Evolutionary conservation across 805 yeast species (phyloP).

Genomic region (Starmerella geochares): DNA sequence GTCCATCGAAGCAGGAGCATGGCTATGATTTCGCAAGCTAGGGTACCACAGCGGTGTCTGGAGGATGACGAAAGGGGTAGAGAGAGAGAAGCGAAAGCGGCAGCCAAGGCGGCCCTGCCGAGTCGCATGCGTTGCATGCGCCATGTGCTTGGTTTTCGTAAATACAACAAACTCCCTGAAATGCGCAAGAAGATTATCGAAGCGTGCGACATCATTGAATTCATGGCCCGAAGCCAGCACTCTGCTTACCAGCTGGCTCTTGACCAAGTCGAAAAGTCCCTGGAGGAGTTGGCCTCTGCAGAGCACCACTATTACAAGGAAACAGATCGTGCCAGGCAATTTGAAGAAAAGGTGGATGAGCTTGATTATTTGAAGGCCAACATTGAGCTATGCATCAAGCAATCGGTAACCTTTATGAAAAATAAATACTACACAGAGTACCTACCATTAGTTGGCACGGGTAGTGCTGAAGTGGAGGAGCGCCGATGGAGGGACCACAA

Average conservation of each 20-base stretch:
- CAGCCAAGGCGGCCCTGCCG: background rate
- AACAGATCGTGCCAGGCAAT: conserved; percentile 7
- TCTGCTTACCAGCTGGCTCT: conserved; percentile 1
- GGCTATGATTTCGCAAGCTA: background rate
- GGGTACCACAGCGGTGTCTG: background rate
- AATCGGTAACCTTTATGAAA: background rate
- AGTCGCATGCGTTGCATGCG: conserved; percentile 4
- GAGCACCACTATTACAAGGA: conserved; percentile 9
- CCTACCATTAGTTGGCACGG: background rate
- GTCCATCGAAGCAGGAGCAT: background rate
- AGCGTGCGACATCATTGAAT: background rate
- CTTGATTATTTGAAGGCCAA: conserved; percentile 14
- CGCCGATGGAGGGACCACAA: conserved; percentile 6
- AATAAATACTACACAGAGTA: conserved; percentile 2
- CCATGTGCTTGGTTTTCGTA: conserved; percentile 17
- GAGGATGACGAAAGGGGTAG: background rate
- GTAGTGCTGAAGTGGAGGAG: background rate
- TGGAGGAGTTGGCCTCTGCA: conserved; percentile 4
- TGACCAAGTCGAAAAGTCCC: conserved; percentile 7
- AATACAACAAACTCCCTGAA: conserved; percentile 1
- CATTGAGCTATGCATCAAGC: conserved; percentile 15
- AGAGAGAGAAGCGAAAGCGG: background rate
- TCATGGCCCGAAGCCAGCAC: conserved; percentile 4
- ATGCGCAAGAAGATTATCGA: background rate
- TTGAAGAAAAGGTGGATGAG: conserved; percentile 10